These are phyloP conservation scores for Harringtonia lauricola DNA, from an alignment of 2,329 filamentous ascomycete genomes.

Conservation along the genomic window DNA sequence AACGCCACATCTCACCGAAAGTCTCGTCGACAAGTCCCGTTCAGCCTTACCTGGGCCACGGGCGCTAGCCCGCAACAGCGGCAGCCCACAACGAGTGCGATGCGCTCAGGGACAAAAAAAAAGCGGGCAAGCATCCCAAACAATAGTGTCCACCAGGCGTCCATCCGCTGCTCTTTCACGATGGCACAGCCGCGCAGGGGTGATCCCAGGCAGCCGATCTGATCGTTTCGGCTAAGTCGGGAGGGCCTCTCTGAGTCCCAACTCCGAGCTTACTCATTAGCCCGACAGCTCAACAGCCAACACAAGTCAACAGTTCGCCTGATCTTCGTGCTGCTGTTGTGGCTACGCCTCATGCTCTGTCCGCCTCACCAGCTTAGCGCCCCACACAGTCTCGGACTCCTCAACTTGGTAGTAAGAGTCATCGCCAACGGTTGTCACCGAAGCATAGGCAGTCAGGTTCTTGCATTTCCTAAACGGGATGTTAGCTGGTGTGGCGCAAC, in stretches of 20 bases:
- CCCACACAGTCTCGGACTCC: constrained; percentile 30
- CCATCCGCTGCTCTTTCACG: background rate
- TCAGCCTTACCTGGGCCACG: too few species aligned
- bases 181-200: too few species aligned
- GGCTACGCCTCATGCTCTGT: constrained; percentile 30
- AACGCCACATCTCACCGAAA: too few species aligned
- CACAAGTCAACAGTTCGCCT: background rate
- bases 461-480: constrained; percentile 25
- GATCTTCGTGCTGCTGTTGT: background rate
- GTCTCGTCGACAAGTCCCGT: too few species aligned
- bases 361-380: constrained; percentile 27
- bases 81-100: too few species aligned
- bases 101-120: background rate
- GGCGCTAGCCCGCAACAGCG: too few species aligned
- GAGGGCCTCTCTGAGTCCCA: too few species aligned
- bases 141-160: background rate
- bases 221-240: too few species aligned
- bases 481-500: too few species aligned
- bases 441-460: constrained; percentile 32
- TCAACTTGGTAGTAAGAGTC: constrained; percentile 31
- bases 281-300: too few species aligned
- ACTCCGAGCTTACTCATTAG: too few species aligned
- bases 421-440: constrained; percentile 33
- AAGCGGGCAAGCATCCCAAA: background rate
- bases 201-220: too few species aligned